These are phyloP conservation scores for Carallia brachiata DNA, from an alignment of 345 rosid genomes.

Conservation along the genomic window DNA sequence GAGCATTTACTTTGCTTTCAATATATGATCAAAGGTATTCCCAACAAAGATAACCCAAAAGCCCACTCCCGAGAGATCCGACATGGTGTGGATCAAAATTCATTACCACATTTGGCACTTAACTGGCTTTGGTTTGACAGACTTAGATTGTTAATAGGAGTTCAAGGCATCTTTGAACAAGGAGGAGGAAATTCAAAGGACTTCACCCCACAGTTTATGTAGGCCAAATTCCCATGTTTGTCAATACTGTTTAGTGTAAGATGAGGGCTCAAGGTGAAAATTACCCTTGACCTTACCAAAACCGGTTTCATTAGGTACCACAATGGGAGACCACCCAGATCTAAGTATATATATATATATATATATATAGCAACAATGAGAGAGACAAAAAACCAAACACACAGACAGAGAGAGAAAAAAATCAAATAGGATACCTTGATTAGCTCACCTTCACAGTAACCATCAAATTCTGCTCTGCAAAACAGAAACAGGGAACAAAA, in stretches of 20 bases:
- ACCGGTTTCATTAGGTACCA: too few relatives aligned
- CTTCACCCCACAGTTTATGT: too few relatives aligned
- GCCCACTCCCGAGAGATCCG: not conserved
- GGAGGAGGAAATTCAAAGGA: not conserved
- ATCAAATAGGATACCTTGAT: conserved; percentile 57
- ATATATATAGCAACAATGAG: not conserved
- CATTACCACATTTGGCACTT: not conserved
- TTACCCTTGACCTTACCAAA: too few relatives aligned
- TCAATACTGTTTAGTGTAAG: too few relatives aligned
- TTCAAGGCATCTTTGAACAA: not conserved
- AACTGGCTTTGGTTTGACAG: not conserved
- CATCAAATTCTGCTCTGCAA: conserved; percentile 92
- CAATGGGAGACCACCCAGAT: too few relatives aligned
- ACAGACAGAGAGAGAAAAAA: not conserved
- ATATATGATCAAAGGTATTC: not conserved
- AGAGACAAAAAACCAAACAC: not conserved
- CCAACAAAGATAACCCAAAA: not conserved
- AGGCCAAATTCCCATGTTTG: too few relatives aligned
- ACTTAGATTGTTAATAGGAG: not conserved
- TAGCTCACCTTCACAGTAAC: conserved; percentile 95
- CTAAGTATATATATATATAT: not conserved
- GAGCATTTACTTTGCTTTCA: not conserved
- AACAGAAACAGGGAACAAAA: conserved; percentile 8
- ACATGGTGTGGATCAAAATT: not conserved
- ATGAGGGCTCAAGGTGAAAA: too few relatives aligned